Percentiles rank a stretch among this genome's conserved stretches.
Conservation (phyloP, 2,329 filamentous ascomycete genomes). For the Arthrinium phaeospermum region DNA sequence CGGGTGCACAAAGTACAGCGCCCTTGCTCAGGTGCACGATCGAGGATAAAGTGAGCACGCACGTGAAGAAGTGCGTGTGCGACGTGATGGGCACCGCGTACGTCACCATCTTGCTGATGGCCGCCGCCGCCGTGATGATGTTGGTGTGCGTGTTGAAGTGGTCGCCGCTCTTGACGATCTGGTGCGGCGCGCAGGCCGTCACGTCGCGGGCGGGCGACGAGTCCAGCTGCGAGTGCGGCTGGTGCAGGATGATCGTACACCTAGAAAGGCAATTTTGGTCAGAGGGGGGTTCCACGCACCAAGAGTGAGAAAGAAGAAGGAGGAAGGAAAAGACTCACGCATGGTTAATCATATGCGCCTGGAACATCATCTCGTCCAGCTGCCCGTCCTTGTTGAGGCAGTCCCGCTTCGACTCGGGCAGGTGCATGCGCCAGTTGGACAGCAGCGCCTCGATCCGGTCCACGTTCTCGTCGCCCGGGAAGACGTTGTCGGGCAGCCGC, state of each 20-base stretch:
- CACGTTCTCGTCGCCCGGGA: conserved; percentile 59
- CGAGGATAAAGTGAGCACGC: conserved; percentile 77
- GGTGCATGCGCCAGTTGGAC: conserved; percentile 79
- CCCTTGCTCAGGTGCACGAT: conserved; percentile 82
- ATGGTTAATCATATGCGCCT: conserved; percentile 80
- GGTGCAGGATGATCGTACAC: conserved; percentile 76
- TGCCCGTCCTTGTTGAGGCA: conserved; percentile 72
- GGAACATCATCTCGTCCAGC: conserved; percentile 90
- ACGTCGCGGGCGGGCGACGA: conserved; percentile 62
- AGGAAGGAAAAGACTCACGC: conserved; percentile 45
- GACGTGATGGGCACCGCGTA: conserved; percentile 73
- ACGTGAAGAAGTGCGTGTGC: conserved; percentile 86
- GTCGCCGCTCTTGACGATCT: conserved; percentile 53
- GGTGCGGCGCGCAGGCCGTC: conserved; percentile 71
- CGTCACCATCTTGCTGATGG: conserved; percentile 76
- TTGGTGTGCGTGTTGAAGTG: conserved; percentile 72
- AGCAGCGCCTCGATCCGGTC: conserved; percentile 57
- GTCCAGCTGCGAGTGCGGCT: conserved; percentile 78
- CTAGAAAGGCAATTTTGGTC: conserved; percentile 37
- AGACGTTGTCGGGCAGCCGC: conserved; percentile 56
- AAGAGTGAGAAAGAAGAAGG: too few species aligned
- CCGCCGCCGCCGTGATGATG: conserved; percentile 78
- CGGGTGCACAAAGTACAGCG: conserved; percentile 60
- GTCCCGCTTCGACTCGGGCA: conserved; percentile 74
- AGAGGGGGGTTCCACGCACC: neutral